Evolutionary conservation across 495 filamentous ascomycete species (phyloP).

Genomic region (Thermochaetoides thermophila): DNA sequence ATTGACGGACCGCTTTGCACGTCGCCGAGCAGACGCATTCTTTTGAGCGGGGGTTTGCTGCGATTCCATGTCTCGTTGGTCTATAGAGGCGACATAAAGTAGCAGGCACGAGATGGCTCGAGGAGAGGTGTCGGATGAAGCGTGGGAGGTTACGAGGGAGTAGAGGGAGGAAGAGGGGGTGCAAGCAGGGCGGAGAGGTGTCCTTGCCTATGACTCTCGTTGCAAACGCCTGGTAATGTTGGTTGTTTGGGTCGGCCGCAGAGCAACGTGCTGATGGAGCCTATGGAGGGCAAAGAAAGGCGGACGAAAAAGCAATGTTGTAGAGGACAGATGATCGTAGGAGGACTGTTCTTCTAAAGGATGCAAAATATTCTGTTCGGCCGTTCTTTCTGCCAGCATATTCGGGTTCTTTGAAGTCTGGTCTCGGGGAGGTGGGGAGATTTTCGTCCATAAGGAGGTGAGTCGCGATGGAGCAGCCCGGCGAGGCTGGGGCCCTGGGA

Average conservation of each 20-base stretch:
- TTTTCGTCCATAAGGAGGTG: slow-evolving; percentile 7
- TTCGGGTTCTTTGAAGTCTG: slow-evolving; percentile 5
- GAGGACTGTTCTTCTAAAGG: slow-evolving; percentile 16
- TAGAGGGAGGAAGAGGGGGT: no score
- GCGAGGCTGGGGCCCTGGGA: no score
- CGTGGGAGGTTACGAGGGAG: no score
- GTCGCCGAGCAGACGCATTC: slow-evolving; percentile 27
- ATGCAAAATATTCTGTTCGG: slow-evolving; percentile 9
- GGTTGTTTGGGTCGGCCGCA: slow-evolving; percentile 4
- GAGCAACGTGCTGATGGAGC: slow-evolving; percentile 3
- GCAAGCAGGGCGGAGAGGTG: no score
- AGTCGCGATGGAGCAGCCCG: slow-evolving; percentile 11
- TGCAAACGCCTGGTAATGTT: no score
- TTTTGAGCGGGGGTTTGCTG: slow-evolving; percentile 11
- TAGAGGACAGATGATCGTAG: slow-evolving; percentile 10
- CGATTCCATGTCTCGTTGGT: slow-evolving; percentile 20
- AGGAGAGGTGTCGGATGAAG: no score
- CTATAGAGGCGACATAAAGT: neutral
- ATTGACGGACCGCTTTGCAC: slow-evolving; percentile 21
- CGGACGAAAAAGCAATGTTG: neutral
- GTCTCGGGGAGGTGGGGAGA: neutral
- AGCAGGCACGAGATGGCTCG: no score
- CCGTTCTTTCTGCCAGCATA: slow-evolving; percentile 17
- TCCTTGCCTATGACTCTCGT: no score
- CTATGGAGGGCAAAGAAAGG: slow-evolving; percentile 1